phyloP scores from a whole-genome alignment of 2,329 filamentous ascomycete species.

The Hymenoscyphus occultus region DNA sequence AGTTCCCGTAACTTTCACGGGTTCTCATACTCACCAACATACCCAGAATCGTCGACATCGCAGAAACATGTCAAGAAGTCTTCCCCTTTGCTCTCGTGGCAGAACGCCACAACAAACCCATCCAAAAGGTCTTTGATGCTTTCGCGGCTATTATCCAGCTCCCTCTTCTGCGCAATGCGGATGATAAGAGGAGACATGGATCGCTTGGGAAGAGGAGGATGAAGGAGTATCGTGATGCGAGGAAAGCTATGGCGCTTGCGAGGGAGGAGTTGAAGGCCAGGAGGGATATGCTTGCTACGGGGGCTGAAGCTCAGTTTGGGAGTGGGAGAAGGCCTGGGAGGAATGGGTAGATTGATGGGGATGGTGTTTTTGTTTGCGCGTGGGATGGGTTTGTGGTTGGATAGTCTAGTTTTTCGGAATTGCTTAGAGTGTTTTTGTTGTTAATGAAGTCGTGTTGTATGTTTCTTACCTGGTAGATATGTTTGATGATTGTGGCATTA shows the following conservation, averaged over 20 bases:
- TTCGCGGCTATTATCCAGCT: conserved; percentile 49
- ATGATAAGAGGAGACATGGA: conserved; percentile 43
- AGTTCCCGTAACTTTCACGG: not conserved
- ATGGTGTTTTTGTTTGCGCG: no score
- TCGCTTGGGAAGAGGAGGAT: conserved; percentile 42
- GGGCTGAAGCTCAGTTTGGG: conserved; percentile 15
- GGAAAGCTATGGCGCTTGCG: conserved; percentile 41
- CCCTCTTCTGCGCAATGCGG: conserved; percentile 45
- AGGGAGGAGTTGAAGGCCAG: conserved; percentile 21
- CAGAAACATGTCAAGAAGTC: conserved; percentile 45
- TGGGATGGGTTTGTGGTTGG: no score
- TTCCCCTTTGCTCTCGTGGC: conserved; percentile 49
- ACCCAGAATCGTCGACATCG: conserved; percentile 48
- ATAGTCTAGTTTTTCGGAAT: no score
- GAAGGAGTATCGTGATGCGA: conserved; percentile 41
- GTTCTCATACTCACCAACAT: not conserved
- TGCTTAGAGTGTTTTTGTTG: no score
- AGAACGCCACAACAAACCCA: conserved; percentile 42
- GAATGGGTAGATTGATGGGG: no score
- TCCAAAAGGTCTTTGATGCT: conserved; percentile 46
- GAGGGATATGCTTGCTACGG: conserved; percentile 5
- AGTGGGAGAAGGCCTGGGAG: no score
- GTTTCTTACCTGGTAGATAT: no score
- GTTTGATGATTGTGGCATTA: no score
- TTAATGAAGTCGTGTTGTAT: no score